Percentiles rank a stretch among this genome's conserved stretches.
These are phyloP conservation scores for Luvunga scandens DNA, from an alignment of 345 rosid genomes.

Conservation along the genomic window DNA sequence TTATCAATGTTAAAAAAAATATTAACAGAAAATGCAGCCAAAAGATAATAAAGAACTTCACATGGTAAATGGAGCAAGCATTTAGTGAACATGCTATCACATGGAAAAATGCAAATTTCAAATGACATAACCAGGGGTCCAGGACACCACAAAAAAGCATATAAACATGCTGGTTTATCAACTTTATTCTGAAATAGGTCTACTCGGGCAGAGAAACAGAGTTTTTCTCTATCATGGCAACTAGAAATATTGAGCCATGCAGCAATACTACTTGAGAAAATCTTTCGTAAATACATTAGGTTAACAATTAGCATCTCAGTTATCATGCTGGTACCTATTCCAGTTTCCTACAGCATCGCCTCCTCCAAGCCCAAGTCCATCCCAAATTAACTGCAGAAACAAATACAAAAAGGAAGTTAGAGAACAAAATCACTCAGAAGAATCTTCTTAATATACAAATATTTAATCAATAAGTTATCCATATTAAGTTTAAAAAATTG, in stretches of 20 bases:
- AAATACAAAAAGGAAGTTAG: slow-evolving; percentile 18
- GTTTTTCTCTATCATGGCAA: not conserved
- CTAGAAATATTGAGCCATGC: not conserved
- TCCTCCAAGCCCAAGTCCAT: slow-evolving; percentile 95
- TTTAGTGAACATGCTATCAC: not conserved
- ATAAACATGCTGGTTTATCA: not conserved
- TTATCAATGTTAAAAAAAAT: not conserved
- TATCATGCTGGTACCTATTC: slow-evolving; percentile 56
- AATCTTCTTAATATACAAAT: not conserved
- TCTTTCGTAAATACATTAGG: not conserved
- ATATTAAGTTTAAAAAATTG: not conserved
- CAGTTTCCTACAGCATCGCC: slow-evolving; percentile 65
- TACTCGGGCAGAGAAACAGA: not conserved
- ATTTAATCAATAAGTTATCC: not conserved
- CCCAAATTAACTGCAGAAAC: slow-evolving; percentile 71
- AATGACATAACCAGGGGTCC: not conserved
- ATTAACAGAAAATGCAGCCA: not conserved
- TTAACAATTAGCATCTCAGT: slow-evolving; percentile 8
- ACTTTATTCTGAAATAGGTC: not conserved
- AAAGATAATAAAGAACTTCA: not conserved
- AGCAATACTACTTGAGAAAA: not conserved
- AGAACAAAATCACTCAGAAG: not conserved
- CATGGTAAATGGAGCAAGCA: not conserved
- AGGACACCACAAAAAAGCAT: not conserved
- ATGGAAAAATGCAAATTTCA: not conserved